phyloP scores from a whole-genome alignment of 805 yeast species.

The Candida pini region DNA sequence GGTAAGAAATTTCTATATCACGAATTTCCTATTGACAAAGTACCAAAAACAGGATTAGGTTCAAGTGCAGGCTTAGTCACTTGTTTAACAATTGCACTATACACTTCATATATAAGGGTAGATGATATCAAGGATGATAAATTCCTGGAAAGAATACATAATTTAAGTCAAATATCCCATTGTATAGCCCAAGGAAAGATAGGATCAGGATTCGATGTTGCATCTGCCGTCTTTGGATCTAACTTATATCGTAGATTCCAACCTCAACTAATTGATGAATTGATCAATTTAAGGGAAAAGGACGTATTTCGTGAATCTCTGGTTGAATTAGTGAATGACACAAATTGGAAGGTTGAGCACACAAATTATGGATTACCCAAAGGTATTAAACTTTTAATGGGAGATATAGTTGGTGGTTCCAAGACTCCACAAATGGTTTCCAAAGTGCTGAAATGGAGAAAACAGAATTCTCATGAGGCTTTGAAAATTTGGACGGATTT shows the following conservation, averaged over 20 bases:
- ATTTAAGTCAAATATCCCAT: constrained; percentile 83
- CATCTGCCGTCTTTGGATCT: constrained; percentile 90
- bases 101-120: constrained; percentile 36
- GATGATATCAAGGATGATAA: constrained; percentile 25
- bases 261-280: constrained; percentile 41
- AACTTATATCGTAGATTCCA: constrained; percentile 73
- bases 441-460: constrained; percentile 67
- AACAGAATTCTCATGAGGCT: constrained; percentile 44
- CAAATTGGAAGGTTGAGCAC: constrained; percentile 59
- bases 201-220: constrained; percentile 97
- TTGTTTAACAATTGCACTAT: constrained; percentile 65
- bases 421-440: constrained; percentile 90
- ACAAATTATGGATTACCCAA: constrained; percentile 60
- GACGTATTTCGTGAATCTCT: constrained; percentile 24
- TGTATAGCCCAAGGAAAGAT: constrained; percentile 92
- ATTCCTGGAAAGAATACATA: constrained; percentile 52
- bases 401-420: constrained; percentile 89
- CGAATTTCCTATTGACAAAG: constrained; percentile 51
- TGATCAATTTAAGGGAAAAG: constrained; percentile 11
- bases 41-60: constrained; percentile 92
- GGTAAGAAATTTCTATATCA: constrained; percentile 55
- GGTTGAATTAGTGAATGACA: constrained; percentile 31
- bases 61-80: constrained; percentile 93
- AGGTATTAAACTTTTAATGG: constrained; percentile 72
- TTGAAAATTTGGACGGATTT: constrained; percentile 47